Base-by-base conservation (phyloP, 179 eudicot species). In the Spinacia oleracea region DNA sequence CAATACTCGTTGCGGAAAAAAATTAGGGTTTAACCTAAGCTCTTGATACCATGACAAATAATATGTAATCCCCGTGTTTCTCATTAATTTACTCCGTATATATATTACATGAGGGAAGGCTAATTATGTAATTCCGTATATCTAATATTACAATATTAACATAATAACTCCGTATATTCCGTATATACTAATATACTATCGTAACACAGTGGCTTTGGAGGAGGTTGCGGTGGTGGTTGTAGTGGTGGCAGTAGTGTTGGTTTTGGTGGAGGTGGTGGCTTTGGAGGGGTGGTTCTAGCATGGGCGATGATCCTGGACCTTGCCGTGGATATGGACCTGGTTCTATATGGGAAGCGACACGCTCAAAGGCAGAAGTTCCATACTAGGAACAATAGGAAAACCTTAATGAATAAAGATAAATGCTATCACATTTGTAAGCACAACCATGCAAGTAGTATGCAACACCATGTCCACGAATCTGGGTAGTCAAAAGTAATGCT, bases 261-360 rank as follows among this genome's bases (percentile, higher is more conserved):
- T 1, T 56, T 55, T 40, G 55, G 69, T 20, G 80, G 70, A 50
- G 81, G 76, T 10, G 78, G 79, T 16, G 78, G 72, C 34, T 70
- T 75, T 40, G 77, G 62, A 42, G 81, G 84, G 34, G 78, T 67
- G 75, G 79, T 40, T 46, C 76, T 1, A 75, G 79, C 66, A 78
- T 75, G 72, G 81, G 81, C 0, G 59, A 62, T 31, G 84, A 60
- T 73, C 70, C 73, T 0, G 55, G 58, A 51, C 71, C 51, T 32
- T 63, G 74, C 21, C 75, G 31, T 3, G 31, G 62, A 64, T 74
- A 73, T 16, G 23, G 31, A 23, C 73, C 82, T 0, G 70, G 53
- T 51, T 63, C 79, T 58, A 25, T 21, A 23, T 50, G 27, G 23
- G 83, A 72, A 46, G 40, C 9, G 12, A 18, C 68, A 58, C 35